Evolutionary conservation across 2,329 filamentous ascomycete genomes (phyloP).

Genomic region (Blastomyces silverae): DNA sequence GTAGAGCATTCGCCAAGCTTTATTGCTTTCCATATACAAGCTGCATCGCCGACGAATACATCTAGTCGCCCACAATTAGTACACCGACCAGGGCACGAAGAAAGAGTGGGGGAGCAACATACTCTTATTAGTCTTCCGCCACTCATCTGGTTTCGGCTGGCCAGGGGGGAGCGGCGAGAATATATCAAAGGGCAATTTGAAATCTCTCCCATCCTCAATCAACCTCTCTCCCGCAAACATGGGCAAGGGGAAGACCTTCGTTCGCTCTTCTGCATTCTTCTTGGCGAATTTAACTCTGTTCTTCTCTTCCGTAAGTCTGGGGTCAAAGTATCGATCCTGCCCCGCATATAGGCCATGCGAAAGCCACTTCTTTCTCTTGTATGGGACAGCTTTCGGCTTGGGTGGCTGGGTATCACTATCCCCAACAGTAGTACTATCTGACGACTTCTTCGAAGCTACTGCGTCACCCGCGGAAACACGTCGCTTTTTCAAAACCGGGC

Average conservation of each 20-base stretch:
- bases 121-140: slow-evolving; percentile 89
- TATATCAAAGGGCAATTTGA: slow-evolving; percentile 81
- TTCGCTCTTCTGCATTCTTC: slow-evolving; percentile 26
- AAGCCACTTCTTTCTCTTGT: slow-evolving; percentile 65
- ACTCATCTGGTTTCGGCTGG: slow-evolving; percentile 87
- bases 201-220: slow-evolving; percentile 67
- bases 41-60: slow-evolving; percentile 81
- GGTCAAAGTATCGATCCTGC: slow-evolving; percentile 52
- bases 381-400: slow-evolving; percentile 24
- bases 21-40: slow-evolving; percentile 70
- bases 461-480: slow-evolving; percentile 38
- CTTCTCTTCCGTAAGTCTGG: slow-evolving; percentile 45
- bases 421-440: slow-evolving; percentile 23
- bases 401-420: slow-evolving; percentile 22
- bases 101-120: slow-evolving; percentile 25
- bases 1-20: slow-evolving; percentile 67
- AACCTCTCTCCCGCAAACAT: slow-evolving; percentile 69
- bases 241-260: slow-evolving; percentile 58
- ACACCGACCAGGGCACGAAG: background rate
- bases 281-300: slow-evolving; percentile 32
- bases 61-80: slow-evolving; percentile 48
- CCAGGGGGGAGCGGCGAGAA: slow-evolving; percentile 80
- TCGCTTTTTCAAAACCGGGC: slow-evolving; percentile 37
- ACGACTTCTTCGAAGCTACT: slow-evolving; percentile 6
- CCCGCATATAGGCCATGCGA: slow-evolving; percentile 80